Evolutionary conservation across 176 grass and related monocot genomes (phyloP), one percentile per base, ranked within the genome.

Genomic region (Zea luxurians): DNA sequence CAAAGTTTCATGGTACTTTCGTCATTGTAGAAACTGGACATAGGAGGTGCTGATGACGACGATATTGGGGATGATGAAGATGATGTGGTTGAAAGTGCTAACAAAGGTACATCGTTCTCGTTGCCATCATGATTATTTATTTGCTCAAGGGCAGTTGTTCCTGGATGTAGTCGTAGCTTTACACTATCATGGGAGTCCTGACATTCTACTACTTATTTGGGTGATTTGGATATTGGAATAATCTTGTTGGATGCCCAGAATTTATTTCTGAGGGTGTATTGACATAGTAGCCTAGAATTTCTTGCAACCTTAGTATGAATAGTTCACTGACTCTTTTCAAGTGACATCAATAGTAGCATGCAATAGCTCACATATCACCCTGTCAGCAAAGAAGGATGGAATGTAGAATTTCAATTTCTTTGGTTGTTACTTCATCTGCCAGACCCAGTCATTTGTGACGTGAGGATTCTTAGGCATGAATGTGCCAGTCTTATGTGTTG

Each of bases 31-130:
- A 94, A 94, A 47, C 61, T 98, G 81, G 72, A 59, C 63, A 90
- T 95, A 89, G 92, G 83, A 57, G 89, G 88, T 60, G 85, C 83
- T 86, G 91, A 87, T 41, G 87, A 93, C 37, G 87, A 88, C 34
- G 57, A 73, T 50, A 78, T 88, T 10, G 85, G 84, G 37, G 86
- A 89, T 13, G 90, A 90, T 1, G 90, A 97, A 5, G 89, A 91
- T 13, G 73, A 84, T 66, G 53, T 44, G 15, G 80, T 59, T 71
- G 88, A 90, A 50, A 85, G 63, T 44, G 78, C 88, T 80, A 71
- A 82, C 36, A 85, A 85, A 77, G 85, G 78, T 95, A 83, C 1
- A 45, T 0, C 20, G 11, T 55, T 45, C 5, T 58, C 10, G 5
- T 70, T 61, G 7, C 10, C 81, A 53, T 61, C 2, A 66, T 16